Percentiles rank a stretch among this genome's conserved stretches.
phyloP scores from a whole-genome alignment of 305 asterid species.

The Salvia sclarea region DNA sequence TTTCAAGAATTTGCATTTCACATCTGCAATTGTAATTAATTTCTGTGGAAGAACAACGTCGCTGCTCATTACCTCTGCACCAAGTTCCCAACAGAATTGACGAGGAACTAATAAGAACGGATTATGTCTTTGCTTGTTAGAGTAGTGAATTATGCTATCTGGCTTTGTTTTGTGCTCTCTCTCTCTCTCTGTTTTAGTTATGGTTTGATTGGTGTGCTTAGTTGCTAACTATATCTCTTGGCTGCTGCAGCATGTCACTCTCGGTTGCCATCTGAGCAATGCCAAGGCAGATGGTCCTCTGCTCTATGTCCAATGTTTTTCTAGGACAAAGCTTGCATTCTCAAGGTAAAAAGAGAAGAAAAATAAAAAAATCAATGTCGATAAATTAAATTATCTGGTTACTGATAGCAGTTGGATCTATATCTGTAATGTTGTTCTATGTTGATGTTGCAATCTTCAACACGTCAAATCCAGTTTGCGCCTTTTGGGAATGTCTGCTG shows the following conservation, averaged over 20 bases:
- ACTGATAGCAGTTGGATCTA: slow-evolving; percentile 7
- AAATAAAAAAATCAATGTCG: neutral
- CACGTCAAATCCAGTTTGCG: slow-evolving; percentile 1
- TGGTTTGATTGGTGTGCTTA: neutral
- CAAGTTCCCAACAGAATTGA: slow-evolving; percentile 1
- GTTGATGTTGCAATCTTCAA: neutral
- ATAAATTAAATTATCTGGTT: no score
- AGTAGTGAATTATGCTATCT: neutral
- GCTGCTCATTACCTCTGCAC: neutral
- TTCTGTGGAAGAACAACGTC: neutral
- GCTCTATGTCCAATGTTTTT: slow-evolving; percentile 16
- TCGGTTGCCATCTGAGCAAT: slow-evolving; percentile 17
- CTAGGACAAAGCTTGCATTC: slow-evolving; percentile 21
- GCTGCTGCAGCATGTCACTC: slow-evolving; percentile 29
- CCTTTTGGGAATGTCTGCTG: neutral
- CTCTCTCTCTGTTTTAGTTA: neutral
- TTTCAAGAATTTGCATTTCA: slow-evolving; percentile 2
- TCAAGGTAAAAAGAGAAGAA: slow-evolving; percentile 34
- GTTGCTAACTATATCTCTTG: slow-evolving; percentile 13
- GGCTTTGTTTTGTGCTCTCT: neutral
- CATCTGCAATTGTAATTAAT: neutral
- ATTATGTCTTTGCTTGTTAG: no score
- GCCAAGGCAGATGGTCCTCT: slow-evolving; percentile 26
- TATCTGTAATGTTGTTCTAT: neutral
- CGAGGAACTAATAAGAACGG: no score